These are phyloP conservation scores for Fonsecaea multimorphosa DNA, from an alignment of 2,329 filamentous ascomycete genomes.

Conservation along the genomic window DNA sequence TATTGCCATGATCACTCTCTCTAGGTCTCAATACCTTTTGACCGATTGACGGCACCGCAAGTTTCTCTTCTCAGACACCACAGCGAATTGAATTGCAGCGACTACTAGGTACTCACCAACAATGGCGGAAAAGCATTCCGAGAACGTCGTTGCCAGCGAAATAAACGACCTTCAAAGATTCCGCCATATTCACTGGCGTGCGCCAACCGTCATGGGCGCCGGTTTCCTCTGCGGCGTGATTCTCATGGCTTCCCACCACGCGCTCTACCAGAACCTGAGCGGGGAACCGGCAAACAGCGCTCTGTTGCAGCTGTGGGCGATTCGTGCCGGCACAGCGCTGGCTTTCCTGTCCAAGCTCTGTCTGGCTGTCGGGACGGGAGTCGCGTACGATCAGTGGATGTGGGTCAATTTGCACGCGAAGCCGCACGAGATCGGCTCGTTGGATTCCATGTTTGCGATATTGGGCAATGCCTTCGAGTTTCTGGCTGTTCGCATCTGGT, in stretches of 20 bases:
- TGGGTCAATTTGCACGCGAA: conserved; percentile 23
- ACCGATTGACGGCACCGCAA: background rate
- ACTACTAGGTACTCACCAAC: background rate
- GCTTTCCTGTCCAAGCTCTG: conserved; percentile 26
- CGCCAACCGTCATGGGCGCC: conserved; percentile 22
- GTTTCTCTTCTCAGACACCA: background rate
- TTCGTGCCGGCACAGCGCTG: conserved; percentile 25
- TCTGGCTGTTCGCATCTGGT: conserved; percentile 22
- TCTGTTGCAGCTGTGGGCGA: conserved; percentile 26
- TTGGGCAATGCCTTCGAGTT: conserved; percentile 26
- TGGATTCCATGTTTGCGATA: conserved; percentile 27
- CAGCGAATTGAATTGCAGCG: background rate
- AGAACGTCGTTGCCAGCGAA: conserved; percentile 10
- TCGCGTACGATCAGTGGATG: conserved; percentile 31
- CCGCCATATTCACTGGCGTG: conserved; percentile 25
- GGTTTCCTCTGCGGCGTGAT: conserved; percentile 19
- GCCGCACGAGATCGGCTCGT: conserved; percentile 18
- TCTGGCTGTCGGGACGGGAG: conserved; percentile 22
- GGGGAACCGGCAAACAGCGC: conserved; percentile 20
- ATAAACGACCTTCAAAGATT: conserved; percentile 18
- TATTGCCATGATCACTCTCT: background rate
- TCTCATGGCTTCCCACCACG: conserved; percentile 23
- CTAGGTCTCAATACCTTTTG: background rate
- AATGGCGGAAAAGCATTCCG: conserved; percentile 12
- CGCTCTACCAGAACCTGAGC: conserved; percentile 19